Evolutionary conservation across 2,329 filamentous ascomycete species (phyloP).

Genomic region (Claviceps quebecensis): DNA sequence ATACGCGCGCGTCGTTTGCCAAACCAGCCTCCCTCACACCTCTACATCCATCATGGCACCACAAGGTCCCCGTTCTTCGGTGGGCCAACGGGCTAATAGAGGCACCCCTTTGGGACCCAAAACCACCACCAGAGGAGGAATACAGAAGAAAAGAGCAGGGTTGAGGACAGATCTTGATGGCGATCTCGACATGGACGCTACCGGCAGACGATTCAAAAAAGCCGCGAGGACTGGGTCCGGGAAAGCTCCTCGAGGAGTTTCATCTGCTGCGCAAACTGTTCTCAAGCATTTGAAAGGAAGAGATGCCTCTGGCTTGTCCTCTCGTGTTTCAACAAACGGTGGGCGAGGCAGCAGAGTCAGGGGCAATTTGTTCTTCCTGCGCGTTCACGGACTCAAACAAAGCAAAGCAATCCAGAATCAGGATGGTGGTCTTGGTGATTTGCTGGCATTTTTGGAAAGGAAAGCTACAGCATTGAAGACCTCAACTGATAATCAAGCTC

Average conservation of each 20-base stretch:
- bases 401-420: conserved; percentile 55
- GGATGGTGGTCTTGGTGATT: conserved; percentile 50
- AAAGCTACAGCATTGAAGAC: conserved; percentile 46
- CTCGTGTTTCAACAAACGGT: conserved; percentile 19
- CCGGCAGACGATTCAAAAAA: conserved; percentile 21
- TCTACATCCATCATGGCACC: conserved; percentile 18
- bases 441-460: conserved; percentile 56
- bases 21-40: neutral
- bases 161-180: conserved; percentile 39
- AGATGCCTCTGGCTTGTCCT: conserved; percentile 18
- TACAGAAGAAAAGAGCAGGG: conserved; percentile 33
- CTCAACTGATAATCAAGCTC: conserved; percentile 26
- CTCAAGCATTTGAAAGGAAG: conserved; percentile 26
- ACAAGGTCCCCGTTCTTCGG: conserved; percentile 16
- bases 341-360: conserved; percentile 17
- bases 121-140: conserved; percentile 29
- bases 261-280: conserved; percentile 28
- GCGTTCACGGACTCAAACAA: conserved; percentile 47
- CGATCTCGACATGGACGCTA: conserved; percentile 43
- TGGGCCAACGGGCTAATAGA: conserved; percentile 18
- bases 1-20: neutral
- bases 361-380: conserved; percentile 22
- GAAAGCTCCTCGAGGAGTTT: conserved; percentile 15
- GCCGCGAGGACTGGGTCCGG: conserved; percentile 13
- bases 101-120: conserved; percentile 16